Base-by-base conservation (phyloP, 2,329 filamentous ascomycete species). In the Tricladium varicosporioides region DNA sequence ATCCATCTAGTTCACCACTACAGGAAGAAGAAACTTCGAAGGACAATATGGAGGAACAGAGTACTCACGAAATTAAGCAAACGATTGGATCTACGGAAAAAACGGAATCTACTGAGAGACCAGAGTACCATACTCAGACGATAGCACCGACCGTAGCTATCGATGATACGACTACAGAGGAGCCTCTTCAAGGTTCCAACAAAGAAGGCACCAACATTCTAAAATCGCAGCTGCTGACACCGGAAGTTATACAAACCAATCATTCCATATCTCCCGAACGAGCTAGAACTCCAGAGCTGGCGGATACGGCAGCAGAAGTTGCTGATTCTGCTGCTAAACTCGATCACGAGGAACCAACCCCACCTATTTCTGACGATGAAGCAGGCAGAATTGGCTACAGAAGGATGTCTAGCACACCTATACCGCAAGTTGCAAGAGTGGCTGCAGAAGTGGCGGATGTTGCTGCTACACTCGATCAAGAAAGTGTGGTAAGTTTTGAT, bases 361-460 rank as follows among this genome's bases (percentile, higher is more conserved):
- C 69, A 5, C 64, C 69, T 18, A 57, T 71, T n/a, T 62, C 69
- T 5, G 68, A 74, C 53, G 64, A 66, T 4, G 68, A 70, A 51
- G 70, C 67, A 46, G 70, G 68, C 15, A 65, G 67, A 43, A 67
- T 65, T 48, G 70, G 71, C n/a, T 58, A 65, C 18, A 66, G 72
- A 52, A 68, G 71, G 31, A 60, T 75, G 51, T 74, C 73, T 3
- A 63, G 60, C 3, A 75, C 75, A 2, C 74, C 75, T 3, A 74
- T 76, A 48, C 67, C 71, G 22, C 68, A 79, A 56, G 74, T 75
- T 45, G 72, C 76, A 10, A 66, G 67, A 5, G 76, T 73, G 5
- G 76, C 76, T 5, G 75, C 74, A 2, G 78, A 80, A 61, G 74
- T 76, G 27, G 74, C 75, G 22, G 72, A 77, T 54, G 72, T 71